Evolutionary conservation across 2,329 filamentous ascomycete genomes (phyloP).

Genomic region (Thielaviopsis cerberus): DNA sequence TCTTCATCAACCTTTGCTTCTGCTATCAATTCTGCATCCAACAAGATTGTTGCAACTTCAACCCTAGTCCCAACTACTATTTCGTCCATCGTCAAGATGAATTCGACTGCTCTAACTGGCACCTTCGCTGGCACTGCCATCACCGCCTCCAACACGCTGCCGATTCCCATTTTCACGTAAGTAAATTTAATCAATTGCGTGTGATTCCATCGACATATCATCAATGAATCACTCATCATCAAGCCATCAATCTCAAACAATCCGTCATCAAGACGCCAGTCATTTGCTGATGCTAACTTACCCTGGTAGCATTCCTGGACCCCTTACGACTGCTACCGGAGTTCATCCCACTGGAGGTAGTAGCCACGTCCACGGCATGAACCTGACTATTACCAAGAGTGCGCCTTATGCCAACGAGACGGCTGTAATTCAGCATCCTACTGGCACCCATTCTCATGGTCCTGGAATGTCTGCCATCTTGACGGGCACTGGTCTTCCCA

Average conservation of each 20-base stretch:
- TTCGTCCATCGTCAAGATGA: constrained; percentile 8
- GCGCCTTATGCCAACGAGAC: not conserved
- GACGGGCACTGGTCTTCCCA: not conserved
- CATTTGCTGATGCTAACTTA: not conserved
- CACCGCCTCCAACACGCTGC: not conserved
- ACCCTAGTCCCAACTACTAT: not conserved
- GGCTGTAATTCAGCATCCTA: not conserved
- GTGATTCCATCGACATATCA: not conserved
- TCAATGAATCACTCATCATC: not conserved
- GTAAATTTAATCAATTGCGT: not conserved
- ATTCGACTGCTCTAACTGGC: not conserved
- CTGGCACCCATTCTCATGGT: constrained; percentile 3
- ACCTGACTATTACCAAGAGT: not conserved
- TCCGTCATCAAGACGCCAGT: not conserved
- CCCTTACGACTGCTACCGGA: not conserved
- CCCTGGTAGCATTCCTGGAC: not conserved
- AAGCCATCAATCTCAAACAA: not conserved
- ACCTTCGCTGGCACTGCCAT: constrained; percentile 3
- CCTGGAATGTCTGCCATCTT: not conserved
- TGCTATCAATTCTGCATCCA: not conserved
- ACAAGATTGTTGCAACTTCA: not conserved
- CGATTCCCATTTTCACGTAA: constrained; percentile 4
- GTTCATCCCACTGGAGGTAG: not conserved
- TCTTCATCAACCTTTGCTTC: not conserved
- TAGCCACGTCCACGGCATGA: not conserved